phyloP scores from a whole-genome alignment of 2,329 filamentous ascomycete species.

The Emmonsiellopsis sp. region DNA sequence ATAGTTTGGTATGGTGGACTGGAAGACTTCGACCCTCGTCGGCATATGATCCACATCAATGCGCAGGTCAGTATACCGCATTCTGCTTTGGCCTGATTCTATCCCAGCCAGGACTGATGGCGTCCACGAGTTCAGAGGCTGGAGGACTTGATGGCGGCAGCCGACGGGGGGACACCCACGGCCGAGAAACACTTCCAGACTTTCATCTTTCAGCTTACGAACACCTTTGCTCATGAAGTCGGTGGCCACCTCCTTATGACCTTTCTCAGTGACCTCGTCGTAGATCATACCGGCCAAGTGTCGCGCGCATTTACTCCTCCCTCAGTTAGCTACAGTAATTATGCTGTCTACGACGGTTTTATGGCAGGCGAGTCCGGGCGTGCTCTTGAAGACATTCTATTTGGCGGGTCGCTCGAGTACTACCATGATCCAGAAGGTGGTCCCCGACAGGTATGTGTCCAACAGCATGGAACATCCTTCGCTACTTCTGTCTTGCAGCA shows the following conservation, averaged over 20 bases:
- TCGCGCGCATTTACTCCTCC: background rate
- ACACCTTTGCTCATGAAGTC: background rate
- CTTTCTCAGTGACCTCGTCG: background rate
- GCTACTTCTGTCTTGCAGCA: background rate
- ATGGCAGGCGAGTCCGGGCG: background rate
- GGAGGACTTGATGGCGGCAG: background rate
- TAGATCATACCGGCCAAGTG: background rate
- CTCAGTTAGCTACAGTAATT: background rate
- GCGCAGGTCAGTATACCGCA: background rate
- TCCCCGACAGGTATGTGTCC: background rate
- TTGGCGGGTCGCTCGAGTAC: background rate
- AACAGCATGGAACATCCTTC: background rate
- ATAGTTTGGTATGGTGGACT: background rate
- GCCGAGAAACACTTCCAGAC: background rate
- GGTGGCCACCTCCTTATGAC: background rate
- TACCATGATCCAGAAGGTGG: background rate
- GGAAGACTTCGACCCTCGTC: background rate
- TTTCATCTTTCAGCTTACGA: background rate
- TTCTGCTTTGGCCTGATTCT: background rate
- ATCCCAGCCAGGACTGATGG: background rate
- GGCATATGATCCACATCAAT: background rate
- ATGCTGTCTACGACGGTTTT: background rate
- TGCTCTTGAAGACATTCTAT: background rate
- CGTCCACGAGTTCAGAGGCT: background rate
- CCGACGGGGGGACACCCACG: background rate